Evolutionary conservation across 306 rosid species (phyloP).

Genomic region (Fagus crenata): DNA sequence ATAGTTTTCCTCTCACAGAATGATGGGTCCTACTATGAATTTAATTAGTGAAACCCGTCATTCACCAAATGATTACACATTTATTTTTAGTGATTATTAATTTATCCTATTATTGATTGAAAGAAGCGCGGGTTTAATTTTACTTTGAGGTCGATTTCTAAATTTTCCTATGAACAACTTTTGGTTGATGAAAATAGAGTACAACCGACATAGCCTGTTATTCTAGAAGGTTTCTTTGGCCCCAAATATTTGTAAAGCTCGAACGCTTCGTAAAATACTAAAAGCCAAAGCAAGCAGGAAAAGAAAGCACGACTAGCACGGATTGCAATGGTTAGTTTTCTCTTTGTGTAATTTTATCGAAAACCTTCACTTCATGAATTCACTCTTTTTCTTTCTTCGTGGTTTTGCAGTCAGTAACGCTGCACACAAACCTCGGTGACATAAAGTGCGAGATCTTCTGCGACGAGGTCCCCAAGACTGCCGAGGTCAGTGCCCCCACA

Average conservation of each 20-base stretch:
- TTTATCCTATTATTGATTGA: too few relatives aligned
- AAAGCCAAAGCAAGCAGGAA: not conserved
- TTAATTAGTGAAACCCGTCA: too few relatives aligned
- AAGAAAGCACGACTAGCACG: too few relatives aligned
- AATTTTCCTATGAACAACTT: not conserved
- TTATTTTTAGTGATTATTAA: too few relatives aligned
- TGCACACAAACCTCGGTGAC: conserved; percentile 94
- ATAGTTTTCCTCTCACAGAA: too few relatives aligned
- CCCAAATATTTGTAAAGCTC: not conserved
- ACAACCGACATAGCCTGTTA: conserved; percentile 2
- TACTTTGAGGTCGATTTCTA: too few relatives aligned
- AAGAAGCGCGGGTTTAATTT: too few relatives aligned
- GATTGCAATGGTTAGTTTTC: conserved; percentile 26
- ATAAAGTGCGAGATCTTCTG: conserved; percentile 92
- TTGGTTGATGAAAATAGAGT: not conserved
- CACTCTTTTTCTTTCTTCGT: not conserved
- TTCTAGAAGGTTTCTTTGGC: not conserved
- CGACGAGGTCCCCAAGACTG: conserved; percentile 84
- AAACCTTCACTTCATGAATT: conserved; percentile 6
- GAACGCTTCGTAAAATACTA: not conserved
- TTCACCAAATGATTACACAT: too few relatives aligned
- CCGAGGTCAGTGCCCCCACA: conserved; percentile 54
- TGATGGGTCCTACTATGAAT: too few relatives aligned
- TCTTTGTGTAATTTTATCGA: not conserved
- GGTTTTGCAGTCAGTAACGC: conserved; percentile 68